These are phyloP conservation scores for Exophiala spinifera DNA, from an alignment of 2,329 filamentous ascomycete genomes.

Conservation along the genomic window DNA sequence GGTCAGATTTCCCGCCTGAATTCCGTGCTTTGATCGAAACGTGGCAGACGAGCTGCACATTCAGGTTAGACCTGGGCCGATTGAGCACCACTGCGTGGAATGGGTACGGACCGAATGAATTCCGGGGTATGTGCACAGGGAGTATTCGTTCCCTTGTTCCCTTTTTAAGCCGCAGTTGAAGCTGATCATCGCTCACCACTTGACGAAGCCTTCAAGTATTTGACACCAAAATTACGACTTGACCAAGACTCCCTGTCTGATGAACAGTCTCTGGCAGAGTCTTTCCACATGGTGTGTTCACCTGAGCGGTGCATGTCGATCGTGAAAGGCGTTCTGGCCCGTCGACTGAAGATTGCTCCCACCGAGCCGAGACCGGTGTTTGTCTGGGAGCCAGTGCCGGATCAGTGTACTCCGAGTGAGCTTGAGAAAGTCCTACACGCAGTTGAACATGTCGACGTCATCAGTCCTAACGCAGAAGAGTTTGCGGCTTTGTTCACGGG, in stretches of 20 bases:
- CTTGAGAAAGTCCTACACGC: slow-evolving; percentile 53
- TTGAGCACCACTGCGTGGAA: slow-evolving; percentile 92
- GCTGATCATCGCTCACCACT: background rate
- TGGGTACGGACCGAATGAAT: slow-evolving; percentile 69
- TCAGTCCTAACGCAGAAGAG: slow-evolving; percentile 83
- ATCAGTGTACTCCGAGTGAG: slow-evolving; percentile 72
- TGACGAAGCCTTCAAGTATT: slow-evolving; percentile 74
- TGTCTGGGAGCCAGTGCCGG: slow-evolving; percentile 94
- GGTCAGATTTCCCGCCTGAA: slow-evolving; percentile 75
- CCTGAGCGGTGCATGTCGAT: slow-evolving; percentile 73
- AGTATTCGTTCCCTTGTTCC: slow-evolving; percentile 16
- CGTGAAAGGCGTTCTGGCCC: slow-evolving; percentile 64
- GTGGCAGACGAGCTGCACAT: slow-evolving; percentile 72
- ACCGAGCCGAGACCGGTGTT: slow-evolving; percentile 63
- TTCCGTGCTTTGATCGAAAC: slow-evolving; percentile 63
- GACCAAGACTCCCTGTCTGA: slow-evolving; percentile 68
- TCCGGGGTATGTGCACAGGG: too few relatives aligned
- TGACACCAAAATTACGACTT: slow-evolving; percentile 79
- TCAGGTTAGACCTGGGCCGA: slow-evolving; percentile 63
- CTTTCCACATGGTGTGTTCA: slow-evolving; percentile 86
- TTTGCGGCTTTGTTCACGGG: slow-evolving; percentile 75
- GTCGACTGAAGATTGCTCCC: slow-evolving; percentile 41
- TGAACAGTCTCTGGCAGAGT: slow-evolving; percentile 65
- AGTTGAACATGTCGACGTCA: slow-evolving; percentile 54
- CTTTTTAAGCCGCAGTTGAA: too few relatives aligned